Conservation (phyloP, 2,329 filamentous ascomycete species). For the Aspergillus unguis region DNA sequence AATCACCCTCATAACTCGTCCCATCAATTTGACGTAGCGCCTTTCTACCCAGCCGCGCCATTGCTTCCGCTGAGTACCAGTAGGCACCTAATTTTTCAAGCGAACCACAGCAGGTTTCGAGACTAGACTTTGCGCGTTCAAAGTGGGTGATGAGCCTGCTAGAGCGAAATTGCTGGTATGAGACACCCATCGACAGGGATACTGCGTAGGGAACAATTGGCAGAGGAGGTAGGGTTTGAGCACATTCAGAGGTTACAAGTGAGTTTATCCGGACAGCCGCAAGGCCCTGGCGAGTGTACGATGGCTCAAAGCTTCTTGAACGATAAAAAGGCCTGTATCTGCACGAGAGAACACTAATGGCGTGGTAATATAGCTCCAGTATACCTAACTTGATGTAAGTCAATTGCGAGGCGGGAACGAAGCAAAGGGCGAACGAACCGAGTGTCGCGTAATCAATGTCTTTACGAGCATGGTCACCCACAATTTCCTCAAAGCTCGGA, state of each 20-base stretch:
- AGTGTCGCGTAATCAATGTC: conserved; percentile 31
- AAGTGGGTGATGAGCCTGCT: conserved; percentile 45
- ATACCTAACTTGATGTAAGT: conserved; percentile 35
- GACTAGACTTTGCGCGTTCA: conserved; percentile 33
- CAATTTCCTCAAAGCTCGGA: conserved; percentile 36
- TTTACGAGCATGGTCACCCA: conserved; percentile 24
- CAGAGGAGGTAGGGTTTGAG: conserved; percentile 48
- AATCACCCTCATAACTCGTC: conserved; percentile 1
- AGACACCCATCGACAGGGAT: conserved; percentile 54
- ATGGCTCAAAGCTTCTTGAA: conserved; percentile 48
- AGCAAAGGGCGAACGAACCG: conserved; percentile 16
- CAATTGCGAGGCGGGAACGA: neutral
- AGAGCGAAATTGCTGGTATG: conserved; percentile 56
- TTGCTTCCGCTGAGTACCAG: conserved; percentile 43
- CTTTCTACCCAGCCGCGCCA: conserved; percentile 40
- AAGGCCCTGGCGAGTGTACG: conserved; percentile 53
- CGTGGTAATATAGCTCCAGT: conserved; percentile 56
- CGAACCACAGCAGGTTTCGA: conserved; percentile 36
- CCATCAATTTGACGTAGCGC: conserved; percentile 33
- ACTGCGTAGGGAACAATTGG: conserved; percentile 57
- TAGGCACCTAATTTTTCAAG: conserved; percentile 33
- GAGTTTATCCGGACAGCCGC: conserved; percentile 56
- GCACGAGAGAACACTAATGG: conserved; percentile 56
- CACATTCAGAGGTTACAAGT: conserved; percentile 47
- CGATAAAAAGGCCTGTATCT: conserved; percentile 35